A percentile compares a stretch with the other conserved stretches of the same genome.
Evolutionary conservation across 2,329 filamentous ascomycete species (phyloP).

Genomic region (Thelonectria blattea): DNA sequence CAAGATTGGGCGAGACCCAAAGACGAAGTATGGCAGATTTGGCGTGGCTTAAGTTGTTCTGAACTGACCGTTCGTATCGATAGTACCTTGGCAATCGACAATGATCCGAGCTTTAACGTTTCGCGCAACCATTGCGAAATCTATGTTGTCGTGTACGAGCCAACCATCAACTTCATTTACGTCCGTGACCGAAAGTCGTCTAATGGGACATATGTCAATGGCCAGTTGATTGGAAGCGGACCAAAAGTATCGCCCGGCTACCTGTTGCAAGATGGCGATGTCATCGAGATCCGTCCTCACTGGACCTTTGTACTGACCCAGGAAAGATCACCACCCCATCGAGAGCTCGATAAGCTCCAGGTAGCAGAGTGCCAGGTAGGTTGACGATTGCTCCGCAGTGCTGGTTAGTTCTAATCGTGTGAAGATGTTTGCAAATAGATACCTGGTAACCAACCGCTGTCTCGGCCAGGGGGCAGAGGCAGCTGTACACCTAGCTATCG

Average conservation of each 20-base stretch:
- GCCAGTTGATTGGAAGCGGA: constrained; percentile 48
- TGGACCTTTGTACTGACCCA: constrained; percentile 47
- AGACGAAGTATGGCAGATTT: constrained; percentile 39
- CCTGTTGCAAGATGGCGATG: constrained; percentile 58
- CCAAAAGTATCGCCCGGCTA: constrained; percentile 48
- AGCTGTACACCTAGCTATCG: constrained; percentile 48
- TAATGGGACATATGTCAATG: constrained; percentile 62
- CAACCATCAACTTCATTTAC: constrained; percentile 53
- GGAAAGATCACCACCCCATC: constrained; percentile 29
- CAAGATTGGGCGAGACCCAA: constrained; percentile 45
- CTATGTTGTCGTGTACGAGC: constrained; percentile 60
- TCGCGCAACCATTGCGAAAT: constrained; percentile 63
- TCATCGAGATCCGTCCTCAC: constrained; percentile 49
- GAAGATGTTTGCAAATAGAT: constrained; percentile 45
- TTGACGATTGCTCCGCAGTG: not conserved
- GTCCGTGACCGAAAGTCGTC: constrained; percentile 61
- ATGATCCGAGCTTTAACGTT: constrained; percentile 46
- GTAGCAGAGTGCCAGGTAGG: constrained; percentile 42
- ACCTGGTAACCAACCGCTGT: constrained; percentile 43
- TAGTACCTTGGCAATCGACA: constrained; percentile 49
- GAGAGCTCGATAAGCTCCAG: constrained; percentile 41
- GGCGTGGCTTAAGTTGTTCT: not conserved
- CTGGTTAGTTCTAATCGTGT: not conserved
- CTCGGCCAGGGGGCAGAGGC: constrained; percentile 48
- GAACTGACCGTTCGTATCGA: constrained; percentile 7